Percentiles rank a stretch among this genome's conserved stretches.
These are phyloP conservation scores for Globisporangium heterothallicum DNA, from an alignment of 352 stramenopile genomes.

Conservation along the genomic window DNA sequence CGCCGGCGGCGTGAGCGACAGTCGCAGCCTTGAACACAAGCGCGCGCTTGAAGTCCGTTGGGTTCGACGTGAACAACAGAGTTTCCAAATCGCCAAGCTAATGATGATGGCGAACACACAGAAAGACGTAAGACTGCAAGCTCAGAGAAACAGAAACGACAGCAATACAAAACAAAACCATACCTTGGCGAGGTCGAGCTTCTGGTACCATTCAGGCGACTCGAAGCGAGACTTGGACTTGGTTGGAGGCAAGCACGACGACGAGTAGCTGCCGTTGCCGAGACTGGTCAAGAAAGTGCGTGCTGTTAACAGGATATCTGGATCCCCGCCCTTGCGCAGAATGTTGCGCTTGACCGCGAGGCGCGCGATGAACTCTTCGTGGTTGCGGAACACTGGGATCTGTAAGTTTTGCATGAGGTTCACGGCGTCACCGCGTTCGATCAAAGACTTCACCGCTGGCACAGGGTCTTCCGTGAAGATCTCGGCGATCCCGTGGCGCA, in stretches of 20 bases:
- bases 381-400: slow-evolving; percentile 90
- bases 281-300: slow-evolving; percentile 81
- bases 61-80: slow-evolving; percentile 56
- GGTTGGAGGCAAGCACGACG: slow-evolving; percentile 55
- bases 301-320: slow-evolving; percentile 92
- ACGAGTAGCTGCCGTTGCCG: slow-evolving; percentile 50
- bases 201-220: slow-evolving; percentile 57
- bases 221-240: slow-evolving; percentile 86
- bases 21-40: slow-evolving; percentile 47
- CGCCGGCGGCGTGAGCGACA: slow-evolving; percentile 47
- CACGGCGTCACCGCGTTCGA: slow-evolving; percentile 87
- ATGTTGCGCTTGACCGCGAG: slow-evolving; percentile 92
- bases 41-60: slow-evolving; percentile 44
- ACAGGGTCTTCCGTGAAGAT: slow-evolving; percentile 94
- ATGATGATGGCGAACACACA: slow-evolving; percentile 8
- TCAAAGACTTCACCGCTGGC: slow-evolving; percentile 86
- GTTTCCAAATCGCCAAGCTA: slow-evolving; percentile 49
- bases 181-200: slow-evolving; percentile 54
- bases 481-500: slow-evolving; percentile 93
- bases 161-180: neutral
- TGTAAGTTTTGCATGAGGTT: slow-evolving; percentile 96
- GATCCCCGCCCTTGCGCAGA: slow-evolving; percentile 95
- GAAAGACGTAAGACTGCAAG: too few species aligned
- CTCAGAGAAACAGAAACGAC: neutral
- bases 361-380: slow-evolving; percentile 95